phyloP scores from a whole-genome alignment of 257 asterid genomes.

The Solanum infundibuliforme region DNA sequence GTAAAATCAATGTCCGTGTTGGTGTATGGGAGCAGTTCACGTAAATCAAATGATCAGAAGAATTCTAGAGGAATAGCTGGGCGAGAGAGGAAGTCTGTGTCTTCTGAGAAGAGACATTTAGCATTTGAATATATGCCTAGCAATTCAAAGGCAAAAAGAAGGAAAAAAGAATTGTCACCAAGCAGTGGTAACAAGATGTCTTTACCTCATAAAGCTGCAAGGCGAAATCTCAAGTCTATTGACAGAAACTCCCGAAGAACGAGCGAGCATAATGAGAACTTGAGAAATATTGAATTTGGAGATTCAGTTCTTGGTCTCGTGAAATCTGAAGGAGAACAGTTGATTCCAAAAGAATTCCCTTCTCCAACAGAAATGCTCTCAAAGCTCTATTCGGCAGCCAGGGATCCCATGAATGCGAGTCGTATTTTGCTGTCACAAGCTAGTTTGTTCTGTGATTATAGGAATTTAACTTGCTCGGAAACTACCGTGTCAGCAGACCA shows the following conservation, averaged over 20 bases:
- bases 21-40: slow-evolving; percentile 25
- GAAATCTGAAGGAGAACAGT: slow-evolving; percentile 15
- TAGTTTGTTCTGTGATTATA: slow-evolving; percentile 34
- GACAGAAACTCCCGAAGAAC: not conserved
- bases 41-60: slow-evolving; percentile 9
- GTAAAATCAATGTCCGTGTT: slow-evolving; percentile 18
- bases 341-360: slow-evolving; percentile 16
- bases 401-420: slow-evolving; percentile 35
- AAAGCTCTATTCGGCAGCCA: slow-evolving; percentile 39
- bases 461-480: slow-evolving; percentile 30
- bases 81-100: slow-evolving; percentile 4
- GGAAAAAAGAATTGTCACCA: not conserved
- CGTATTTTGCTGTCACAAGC: slow-evolving; percentile 12
- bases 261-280: not conserved
- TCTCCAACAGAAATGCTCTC: slow-evolving; percentile 37
- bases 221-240: not conserved
- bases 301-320: not conserved
- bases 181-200: not conserved
- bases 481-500: not conserved
- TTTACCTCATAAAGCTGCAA: slow-evolving; percentile 3
- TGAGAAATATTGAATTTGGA: not conserved
- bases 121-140: not conserved
- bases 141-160: slow-evolving; percentile 1
- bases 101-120: slow-evolving; percentile 11
- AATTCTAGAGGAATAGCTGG: slow-evolving; percentile 6